These are phyloP conservation scores for Fusarium pininemorale DNA, from an alignment of 2,329 filamentous ascomycete genomes.

Conservation along the genomic window DNA sequence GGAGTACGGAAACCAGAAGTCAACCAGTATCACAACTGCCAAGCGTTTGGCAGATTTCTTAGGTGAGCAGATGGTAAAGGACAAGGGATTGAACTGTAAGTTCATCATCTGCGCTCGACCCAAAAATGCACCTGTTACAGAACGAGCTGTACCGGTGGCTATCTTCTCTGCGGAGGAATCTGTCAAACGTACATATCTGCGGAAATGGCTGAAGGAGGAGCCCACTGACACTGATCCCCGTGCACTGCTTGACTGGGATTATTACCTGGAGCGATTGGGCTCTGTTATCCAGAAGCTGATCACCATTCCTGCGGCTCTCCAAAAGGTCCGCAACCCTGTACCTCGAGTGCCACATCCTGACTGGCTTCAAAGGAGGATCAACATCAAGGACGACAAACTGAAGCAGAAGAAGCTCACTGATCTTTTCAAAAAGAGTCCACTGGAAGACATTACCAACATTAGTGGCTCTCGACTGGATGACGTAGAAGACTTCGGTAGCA, in stretches of 20 bases:
- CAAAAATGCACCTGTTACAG: constrained; percentile 89
- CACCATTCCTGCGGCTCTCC: constrained; percentile 94
- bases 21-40: constrained; percentile 98
- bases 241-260: constrained; percentile 92
- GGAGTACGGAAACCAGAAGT: constrained; percentile 95
- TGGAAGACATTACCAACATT: constrained; percentile 77
- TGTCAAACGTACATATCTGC: constrained; percentile 87
- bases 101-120: constrained; percentile 96
- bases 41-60: constrained; percentile 94
- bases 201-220: constrained; percentile 96
- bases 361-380: constrained; percentile 93
- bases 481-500: constrained; percentile 82
- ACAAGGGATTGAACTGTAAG: constrained; percentile 99
- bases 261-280: constrained; percentile 93
- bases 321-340: constrained; percentile 94
- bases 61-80: constrained; percentile 98
- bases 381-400: constrained; percentile 94
- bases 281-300: constrained; percentile 99
- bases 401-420: constrained; percentile 99
- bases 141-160: constrained; percentile 91
- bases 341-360: constrained; percentile 94
- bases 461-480: constrained; percentile 67
- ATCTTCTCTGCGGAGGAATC: constrained; percentile 95
- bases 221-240: constrained; percentile 90
- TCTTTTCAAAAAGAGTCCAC: constrained; percentile 71